These are phyloP conservation scores for Capronia coronata DNA, from an alignment of 2,329 filamentous ascomycete species.

Conservation along the genomic window DNA sequence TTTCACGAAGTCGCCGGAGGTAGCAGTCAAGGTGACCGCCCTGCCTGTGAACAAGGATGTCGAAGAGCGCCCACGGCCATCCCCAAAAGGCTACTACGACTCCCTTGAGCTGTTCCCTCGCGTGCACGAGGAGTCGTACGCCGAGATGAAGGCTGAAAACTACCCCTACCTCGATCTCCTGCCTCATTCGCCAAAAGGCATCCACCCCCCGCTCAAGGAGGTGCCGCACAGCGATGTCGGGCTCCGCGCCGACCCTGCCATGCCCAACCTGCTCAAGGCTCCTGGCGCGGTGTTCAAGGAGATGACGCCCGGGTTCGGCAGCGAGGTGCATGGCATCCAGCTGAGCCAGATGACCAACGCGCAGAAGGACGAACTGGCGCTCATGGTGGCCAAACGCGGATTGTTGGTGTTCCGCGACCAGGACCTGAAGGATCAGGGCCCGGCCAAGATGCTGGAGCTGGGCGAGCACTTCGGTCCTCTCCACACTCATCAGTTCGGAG, in stretches of 20 bases:
- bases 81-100: too few relatives aligned
- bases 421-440: constrained; percentile 25
- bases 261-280: constrained; percentile 19
- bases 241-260: background rate
- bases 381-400: constrained; percentile 27
- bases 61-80: too few relatives aligned
- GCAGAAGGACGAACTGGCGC: constrained; percentile 9
- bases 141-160: too few relatives aligned
- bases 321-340: constrained; percentile 28
- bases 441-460: constrained; percentile 23
- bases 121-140: too few relatives aligned
- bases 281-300: constrained; percentile 25
- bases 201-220: constrained; percentile 17
- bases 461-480: constrained; percentile 27
- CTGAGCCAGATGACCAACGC: constrained; percentile 1
- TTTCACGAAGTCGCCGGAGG: too few relatives aligned
- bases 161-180: too few relatives aligned
- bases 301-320: constrained; percentile 29
- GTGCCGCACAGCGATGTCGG: constrained; percentile 41
- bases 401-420: constrained; percentile 26
- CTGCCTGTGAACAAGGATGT: too few relatives aligned
- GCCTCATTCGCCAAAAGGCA: too few relatives aligned
- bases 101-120: too few relatives aligned
- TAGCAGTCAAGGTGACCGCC: too few relatives aligned
- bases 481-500: constrained; percentile 29